These are phyloP conservation scores for Picochlorum sp. DNA, from an alignment of 139 green algal species.

Conservation along the genomic window DNA sequence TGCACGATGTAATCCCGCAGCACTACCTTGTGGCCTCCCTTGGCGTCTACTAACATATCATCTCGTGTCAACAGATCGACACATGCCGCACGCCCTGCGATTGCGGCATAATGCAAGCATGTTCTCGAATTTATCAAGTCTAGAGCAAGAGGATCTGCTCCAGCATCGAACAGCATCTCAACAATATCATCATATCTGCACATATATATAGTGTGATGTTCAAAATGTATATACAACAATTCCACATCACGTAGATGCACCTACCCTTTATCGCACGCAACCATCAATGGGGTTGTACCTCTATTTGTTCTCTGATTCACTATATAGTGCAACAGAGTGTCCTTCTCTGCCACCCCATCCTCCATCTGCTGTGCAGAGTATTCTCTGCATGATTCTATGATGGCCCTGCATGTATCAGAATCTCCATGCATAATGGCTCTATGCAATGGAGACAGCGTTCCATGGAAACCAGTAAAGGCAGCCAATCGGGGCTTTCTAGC, in stretches of 20 bases:
- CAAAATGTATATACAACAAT: no score
- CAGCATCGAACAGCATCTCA: conserved; percentile 28
- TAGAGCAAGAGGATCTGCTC: conserved; percentile 30
- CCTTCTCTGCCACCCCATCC: not conserved
- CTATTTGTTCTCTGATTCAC: conserved; percentile 30
- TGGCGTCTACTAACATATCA: conserved; percentile 11
- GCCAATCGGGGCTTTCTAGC: conserved; percentile 15
- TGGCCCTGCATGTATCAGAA: conserved; percentile 12
- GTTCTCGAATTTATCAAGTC: conserved; percentile 28
- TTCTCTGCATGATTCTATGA: conserved; percentile 21
- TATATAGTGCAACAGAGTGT: not conserved
- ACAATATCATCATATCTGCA: conserved; percentile 17
- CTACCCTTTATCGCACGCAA: conserved; percentile 35
- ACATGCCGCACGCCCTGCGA: conserved; percentile 17
- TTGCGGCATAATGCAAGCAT: conserved; percentile 41
- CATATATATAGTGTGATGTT: no score
- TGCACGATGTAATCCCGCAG: conserved; percentile 30
- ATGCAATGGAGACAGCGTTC: conserved; percentile 19
- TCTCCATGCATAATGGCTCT: conserved; percentile 16
- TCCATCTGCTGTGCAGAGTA: not conserved
- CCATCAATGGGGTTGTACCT: conserved; percentile 40
- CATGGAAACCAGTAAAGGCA: conserved; percentile 25
- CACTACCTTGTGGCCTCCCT: conserved; percentile 12
- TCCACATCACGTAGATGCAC: no score
- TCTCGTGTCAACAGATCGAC: conserved; percentile 32